A percentile compares a stretch with the other conserved stretches of the same genome.
phyloP scores from a whole-genome alignment of 2,329 filamentous ascomycete species.

The Gnomoniopsis sp. region DNA sequence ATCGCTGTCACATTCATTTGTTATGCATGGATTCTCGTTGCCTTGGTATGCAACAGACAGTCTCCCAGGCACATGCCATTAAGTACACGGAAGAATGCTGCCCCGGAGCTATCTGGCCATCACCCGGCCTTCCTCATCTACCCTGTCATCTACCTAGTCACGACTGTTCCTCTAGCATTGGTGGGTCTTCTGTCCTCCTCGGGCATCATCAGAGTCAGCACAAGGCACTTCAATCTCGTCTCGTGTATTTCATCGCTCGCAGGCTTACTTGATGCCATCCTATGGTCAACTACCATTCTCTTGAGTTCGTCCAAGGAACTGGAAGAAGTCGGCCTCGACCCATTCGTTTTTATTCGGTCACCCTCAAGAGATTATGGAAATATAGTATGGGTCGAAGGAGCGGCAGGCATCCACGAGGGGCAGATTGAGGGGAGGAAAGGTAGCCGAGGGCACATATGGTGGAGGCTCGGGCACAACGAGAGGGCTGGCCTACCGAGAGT shows the following conservation, averaged over 20 bases:
- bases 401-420: background rate
- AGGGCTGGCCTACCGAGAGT: background rate
- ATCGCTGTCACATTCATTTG: slow-evolving; percentile 35
- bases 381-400: slow-evolving; percentile 32
- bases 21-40: slow-evolving; percentile 38
- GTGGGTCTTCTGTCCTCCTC: slow-evolving; percentile 57
- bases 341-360: slow-evolving; percentile 48
- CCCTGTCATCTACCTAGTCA: slow-evolving; percentile 65
- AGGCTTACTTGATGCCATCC: slow-evolving; percentile 50
- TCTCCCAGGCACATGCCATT: slow-evolving; percentile 22
- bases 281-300: slow-evolving; percentile 54
- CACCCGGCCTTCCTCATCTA: slow-evolving; percentile 62
- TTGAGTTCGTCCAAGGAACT: slow-evolving; percentile 33
- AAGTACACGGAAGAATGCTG: slow-evolving; percentile 18
- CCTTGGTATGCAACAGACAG: slow-evolving; percentile 27
- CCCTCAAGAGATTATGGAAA: slow-evolving; percentile 38
- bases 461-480: slow-evolving; percentile 7
- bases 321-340: slow-evolving; percentile 46
- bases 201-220: slow-evolving; percentile 40
- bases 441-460: slow-evolving; percentile 6
- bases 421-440: background rate
- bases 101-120: slow-evolving; percentile 28
- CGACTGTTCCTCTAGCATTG: slow-evolving; percentile 62
- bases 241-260: slow-evolving; percentile 34
- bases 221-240: background rate